Evolutionary conservation across 177 flowering plant species (phyloP), one percentile per base, ranked within the genome.

Genomic region (Vitis hybrid): DNA sequence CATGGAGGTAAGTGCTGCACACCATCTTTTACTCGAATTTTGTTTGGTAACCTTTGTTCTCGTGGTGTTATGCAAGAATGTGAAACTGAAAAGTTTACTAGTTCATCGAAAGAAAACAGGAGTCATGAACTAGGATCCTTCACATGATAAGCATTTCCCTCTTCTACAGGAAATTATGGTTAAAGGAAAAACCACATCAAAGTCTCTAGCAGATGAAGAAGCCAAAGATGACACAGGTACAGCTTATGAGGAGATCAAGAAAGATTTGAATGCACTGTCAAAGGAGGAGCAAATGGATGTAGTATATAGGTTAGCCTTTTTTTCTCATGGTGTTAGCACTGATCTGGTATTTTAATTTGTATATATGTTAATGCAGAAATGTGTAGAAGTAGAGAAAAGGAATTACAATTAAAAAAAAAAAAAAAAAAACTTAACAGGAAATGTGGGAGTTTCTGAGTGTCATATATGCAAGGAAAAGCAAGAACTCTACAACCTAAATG

Each of bases 201-300:
- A 79, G 72, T 68, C 75, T 75, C 57, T 57, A 56, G 67, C 51
- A 14, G 76, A 64, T 27, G 76, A 73, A 62, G 84, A 74, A 70
- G 75, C 62, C 56, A 74, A 79, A 72, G 85, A 74, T 75, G 88
- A 79, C 16, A 35, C 60, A 24, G 83, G 59, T 40, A 66, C 75
- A 56, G 65, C 71, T 65, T 83, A 82, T 84, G 89, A 83, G 82
- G 81, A 78, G 78, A 77, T 90, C 56, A 76, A 83, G 75, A 92
- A 89, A 77, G 96, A 94, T 68, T 54, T 89, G 63, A 80, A 79
- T 81, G 77, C 91, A 61, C 72, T 94, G 80, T 81, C 99, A 32
- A 85, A 57, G 70, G 94, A 95, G 78, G 98, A 94, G 74, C 91
- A 88, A 76, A 91, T 93, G 96, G 94, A 88, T 75, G 86, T 87